Base-by-base conservation (phyloP, 148 eudicot species). In the Rhododendron simsii region DNA sequence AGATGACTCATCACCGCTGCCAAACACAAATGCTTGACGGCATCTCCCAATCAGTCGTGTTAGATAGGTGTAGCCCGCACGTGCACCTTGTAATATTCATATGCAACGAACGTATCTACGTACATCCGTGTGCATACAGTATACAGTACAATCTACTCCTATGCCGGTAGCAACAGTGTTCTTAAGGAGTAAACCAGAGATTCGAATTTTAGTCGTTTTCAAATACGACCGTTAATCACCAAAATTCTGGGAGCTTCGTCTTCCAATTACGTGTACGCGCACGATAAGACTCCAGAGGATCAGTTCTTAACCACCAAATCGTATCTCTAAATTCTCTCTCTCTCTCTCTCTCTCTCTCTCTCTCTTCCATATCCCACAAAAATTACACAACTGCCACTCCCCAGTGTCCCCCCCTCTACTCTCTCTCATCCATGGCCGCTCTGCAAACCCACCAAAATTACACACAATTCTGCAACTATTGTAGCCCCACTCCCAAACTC, bases 351-450 rank as follows among this genome's bases (percentile, higher is more conserved):
- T 63, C 39, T 37, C 8, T 33, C 71, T 50, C 77, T 82, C 77
- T 23, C 78, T 71, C 73, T 61, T 23, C 2, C 30, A 18, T 33
- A 44, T 79, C 20, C 80, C 41, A 63, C 48, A 2, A 33, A 50
- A n/a, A 33, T 83, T 82, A 88, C 86, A 69, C 77, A 73, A 69
- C 57, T 59, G 74, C 88, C 85, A 55, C 87, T 86, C 26, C 23
- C 61, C 7, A 18, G 6, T 16, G 21, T 7, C 80, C 69, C 39
- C 39, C 71, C 10, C 84, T 53, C 13, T 21, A 3, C 61, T 84
- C 85, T 50, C 67, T 51, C 48, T 45, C 88, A 15, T 82, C 89
- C 86, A 90, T 90, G 92, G 92, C 91, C 55, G 57, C 88, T 80
- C 89, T 87, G 14, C 89, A 85, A 67, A 44, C 86, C 39, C 89